phyloP scores from a whole-genome alignment of 1,284 basidiomycete species.

The Cryptococcus wingfieldii region DNA sequence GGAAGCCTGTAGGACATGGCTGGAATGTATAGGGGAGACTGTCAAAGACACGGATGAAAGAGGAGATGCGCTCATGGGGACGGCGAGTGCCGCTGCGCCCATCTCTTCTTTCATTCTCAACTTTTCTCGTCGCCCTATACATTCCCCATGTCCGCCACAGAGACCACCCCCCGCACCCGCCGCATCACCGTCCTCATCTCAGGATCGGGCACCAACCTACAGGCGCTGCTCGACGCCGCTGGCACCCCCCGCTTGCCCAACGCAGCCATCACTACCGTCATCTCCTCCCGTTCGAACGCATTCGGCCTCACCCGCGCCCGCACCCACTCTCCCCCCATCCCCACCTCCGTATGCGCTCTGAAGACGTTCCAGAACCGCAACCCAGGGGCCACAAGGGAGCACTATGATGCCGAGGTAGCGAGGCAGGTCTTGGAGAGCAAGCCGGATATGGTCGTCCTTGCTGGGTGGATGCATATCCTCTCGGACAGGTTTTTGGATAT shows the following conservation, averaged over 20 bases:
- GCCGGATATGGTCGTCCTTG: conserved; percentile 86
- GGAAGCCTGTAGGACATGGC: conserved; percentile 6
- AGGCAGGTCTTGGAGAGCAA: conserved; percentile 58
- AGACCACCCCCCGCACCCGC: conserved; percentile 14
- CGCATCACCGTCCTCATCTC: conserved; percentile 66
- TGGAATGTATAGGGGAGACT: neutral
- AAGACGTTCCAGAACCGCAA: conserved; percentile 76
- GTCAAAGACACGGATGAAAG: no score
- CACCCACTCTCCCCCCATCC: conserved; percentile 66
- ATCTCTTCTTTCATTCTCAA: neutral
- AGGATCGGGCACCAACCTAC: conserved; percentile 90
- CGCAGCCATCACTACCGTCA: conserved; percentile 70
- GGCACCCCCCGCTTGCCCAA: conserved; percentile 57
- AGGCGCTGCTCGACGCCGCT: conserved; percentile 88
- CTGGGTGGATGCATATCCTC: conserved; percentile 97
- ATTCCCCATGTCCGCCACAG: conserved; percentile 21
- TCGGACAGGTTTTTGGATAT: conserved; percentile 54
- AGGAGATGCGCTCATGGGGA: neutral
- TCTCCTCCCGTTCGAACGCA: conserved; percentile 90
- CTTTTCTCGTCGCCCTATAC: no score
- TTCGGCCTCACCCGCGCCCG: conserved; percentile 80
- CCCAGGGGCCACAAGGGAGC: conserved; percentile 67
- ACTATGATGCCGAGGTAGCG: conserved; percentile 85
- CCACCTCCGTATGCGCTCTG: conserved; percentile 76
- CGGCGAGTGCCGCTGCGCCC: neutral